Conservation (phyloP, 305 asterid species). For the Ajuga reptans region DNA sequence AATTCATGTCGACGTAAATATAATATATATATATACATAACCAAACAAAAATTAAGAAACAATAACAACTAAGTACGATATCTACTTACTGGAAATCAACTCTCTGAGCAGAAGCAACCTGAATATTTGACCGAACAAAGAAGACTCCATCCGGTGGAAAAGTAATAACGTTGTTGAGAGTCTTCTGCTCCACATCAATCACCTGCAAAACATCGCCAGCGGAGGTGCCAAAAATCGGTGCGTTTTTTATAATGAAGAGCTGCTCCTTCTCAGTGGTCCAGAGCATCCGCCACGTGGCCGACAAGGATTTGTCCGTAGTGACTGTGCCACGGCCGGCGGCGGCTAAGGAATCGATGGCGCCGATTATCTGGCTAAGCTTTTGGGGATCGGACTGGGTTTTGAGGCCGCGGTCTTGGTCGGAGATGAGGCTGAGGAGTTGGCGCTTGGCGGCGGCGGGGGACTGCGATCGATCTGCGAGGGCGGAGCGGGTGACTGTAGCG, state of each 20-base stretch:
- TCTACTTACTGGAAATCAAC: slow-evolving; percentile 56
- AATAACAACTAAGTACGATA: background rate
- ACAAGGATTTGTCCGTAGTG: slow-evolving; percentile 48
- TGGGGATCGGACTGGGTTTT: slow-evolving; percentile 61
- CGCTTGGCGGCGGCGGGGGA: slow-evolving; percentile 48
- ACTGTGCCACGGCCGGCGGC: slow-evolving; percentile 38
- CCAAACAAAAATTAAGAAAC: too few species aligned
- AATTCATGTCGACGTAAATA: background rate
- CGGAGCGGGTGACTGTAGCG: slow-evolving; percentile 34
- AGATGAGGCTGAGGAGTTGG: slow-evolving; percentile 62
- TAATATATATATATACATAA: too few species aligned
- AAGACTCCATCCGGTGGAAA: slow-evolving; percentile 85
- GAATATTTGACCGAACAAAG: slow-evolving; percentile 73
- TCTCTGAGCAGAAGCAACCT: slow-evolving; percentile 61
- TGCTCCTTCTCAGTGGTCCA: slow-evolving; percentile 99
- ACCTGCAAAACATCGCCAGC: slow-evolving; percentile 87
- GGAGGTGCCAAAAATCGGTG: slow-evolving; percentile 53
- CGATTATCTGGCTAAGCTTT: slow-evolving; percentile 52
- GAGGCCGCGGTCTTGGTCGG: slow-evolving; percentile 79
- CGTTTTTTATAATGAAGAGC: slow-evolving; percentile 60
- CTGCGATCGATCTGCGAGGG: slow-evolving; percentile 51
- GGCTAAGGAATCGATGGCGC: slow-evolving; percentile 58
- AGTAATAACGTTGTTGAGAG: slow-evolving; percentile 68
- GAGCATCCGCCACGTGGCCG: slow-evolving; percentile 80
- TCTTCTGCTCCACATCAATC: slow-evolving; percentile 51